Conservation (phyloP, 176 grass and related monocot genomes). For the Lolium perenne region DNA sequence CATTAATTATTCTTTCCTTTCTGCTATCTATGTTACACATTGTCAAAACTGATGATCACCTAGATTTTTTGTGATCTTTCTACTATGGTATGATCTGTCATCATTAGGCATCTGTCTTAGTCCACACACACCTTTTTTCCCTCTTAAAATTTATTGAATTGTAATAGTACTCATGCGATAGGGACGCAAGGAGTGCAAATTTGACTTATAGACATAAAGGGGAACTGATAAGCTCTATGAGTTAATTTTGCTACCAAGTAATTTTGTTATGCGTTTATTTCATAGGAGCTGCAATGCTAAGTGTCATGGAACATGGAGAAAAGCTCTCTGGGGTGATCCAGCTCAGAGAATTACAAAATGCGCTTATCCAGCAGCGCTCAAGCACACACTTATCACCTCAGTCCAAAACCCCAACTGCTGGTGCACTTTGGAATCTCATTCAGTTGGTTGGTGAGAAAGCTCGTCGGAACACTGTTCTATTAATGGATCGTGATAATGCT, state of each 20-base stretch:
- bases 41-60: background rate
- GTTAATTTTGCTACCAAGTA: background rate
- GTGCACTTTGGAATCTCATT: slow-evolving; percentile 91
- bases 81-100: background rate
- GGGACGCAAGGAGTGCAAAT: background rate
- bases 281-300: slow-evolving; percentile 79
- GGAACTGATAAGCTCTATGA: slow-evolving; percentile 10
- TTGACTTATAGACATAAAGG: background rate
- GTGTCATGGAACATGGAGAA: slow-evolving; percentile 97
- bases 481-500: slow-evolving; percentile 98
- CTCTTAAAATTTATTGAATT: background rate
- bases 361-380: slow-evolving; percentile 63
- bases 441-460: slow-evolving; percentile 96
- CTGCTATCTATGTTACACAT: slow-evolving; percentile 29
- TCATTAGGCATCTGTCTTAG: slow-evolving; percentile 28
- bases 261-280: slow-evolving; percentile 35
- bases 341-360: slow-evolving; percentile 88
- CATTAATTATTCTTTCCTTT: background rate
- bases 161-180: background rate
- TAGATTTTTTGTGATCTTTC: background rate
- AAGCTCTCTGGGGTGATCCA: slow-evolving; percentile 92
- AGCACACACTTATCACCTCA: slow-evolving; percentile 52
- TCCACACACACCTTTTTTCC: background rate
- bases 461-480: slow-evolving; percentile 86
- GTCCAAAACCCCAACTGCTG: slow-evolving; percentile 52